Evolutionary conservation across 2,329 filamentous ascomycete species (phyloP).

Genomic region (Chaetomium strumarium): DNA sequence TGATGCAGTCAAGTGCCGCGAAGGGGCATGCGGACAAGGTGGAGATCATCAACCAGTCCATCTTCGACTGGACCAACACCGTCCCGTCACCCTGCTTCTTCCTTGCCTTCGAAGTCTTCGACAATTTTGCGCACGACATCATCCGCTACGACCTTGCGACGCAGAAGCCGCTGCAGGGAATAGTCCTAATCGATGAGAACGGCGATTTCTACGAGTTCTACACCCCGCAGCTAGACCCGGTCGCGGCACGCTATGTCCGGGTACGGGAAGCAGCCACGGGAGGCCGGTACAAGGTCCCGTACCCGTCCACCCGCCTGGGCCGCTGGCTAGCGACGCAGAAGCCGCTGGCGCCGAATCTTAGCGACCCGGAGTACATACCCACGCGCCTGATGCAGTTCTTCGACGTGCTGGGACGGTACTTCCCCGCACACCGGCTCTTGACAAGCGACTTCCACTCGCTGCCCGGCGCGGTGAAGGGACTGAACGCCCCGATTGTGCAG

Average conservation of each 20-base stretch:
- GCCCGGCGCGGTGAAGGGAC: constrained; percentile 72
- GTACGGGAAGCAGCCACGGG: constrained; percentile 73
- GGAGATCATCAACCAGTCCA: constrained; percentile 88
- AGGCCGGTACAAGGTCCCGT: constrained; percentile 58
- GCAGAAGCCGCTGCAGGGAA: constrained; percentile 78
- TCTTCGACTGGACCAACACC: constrained; percentile 87
- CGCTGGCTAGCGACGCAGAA: constrained; percentile 57
- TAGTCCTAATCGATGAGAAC: constrained; percentile 74
- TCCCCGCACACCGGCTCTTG: constrained; percentile 82
- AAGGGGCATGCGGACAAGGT: constrained; percentile 78
- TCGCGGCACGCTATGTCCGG: constrained; percentile 74
- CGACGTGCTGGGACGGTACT: constrained; percentile 78
- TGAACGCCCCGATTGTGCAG: constrained; percentile 94
- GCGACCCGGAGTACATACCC: constrained; percentile 84
- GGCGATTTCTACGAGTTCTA: constrained; percentile 98
- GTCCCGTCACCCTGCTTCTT: constrained; percentile 96
- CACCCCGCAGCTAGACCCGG: constrained; percentile 69
- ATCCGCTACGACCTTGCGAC: constrained; percentile 84
- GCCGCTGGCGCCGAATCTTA: constrained; percentile 71
- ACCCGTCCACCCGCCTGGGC: constrained; percentile 46
- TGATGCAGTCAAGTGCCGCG: constrained; percentile 51
- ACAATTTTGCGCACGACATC: constrained; percentile 95
- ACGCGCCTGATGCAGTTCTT: constrained; percentile 97
- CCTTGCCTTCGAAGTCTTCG: constrained; percentile 94
- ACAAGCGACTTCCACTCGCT: constrained; percentile 87